These are phyloP conservation scores for Diplodia sapinea DNA, from an alignment of 2,329 filamentous ascomycete species.

Conservation along the genomic window DNA sequence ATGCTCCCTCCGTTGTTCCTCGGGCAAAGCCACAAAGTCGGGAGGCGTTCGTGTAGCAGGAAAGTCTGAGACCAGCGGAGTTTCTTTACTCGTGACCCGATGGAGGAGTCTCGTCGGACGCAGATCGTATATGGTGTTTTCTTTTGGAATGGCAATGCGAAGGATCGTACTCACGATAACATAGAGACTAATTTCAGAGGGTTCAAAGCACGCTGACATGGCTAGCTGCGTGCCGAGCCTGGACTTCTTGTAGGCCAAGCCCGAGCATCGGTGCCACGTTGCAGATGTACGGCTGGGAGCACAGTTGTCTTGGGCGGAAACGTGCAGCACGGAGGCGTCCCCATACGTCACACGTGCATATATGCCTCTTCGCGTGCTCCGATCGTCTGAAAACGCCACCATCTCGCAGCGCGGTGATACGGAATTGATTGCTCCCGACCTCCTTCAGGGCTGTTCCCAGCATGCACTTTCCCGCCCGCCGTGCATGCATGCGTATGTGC, in stretches of 20 bases:
- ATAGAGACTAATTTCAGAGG: not conserved
- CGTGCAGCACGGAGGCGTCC: not conserved
- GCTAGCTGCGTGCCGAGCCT: not conserved
- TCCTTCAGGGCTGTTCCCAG: not conserved
- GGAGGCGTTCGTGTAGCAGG: too few species aligned
- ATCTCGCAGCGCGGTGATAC: not conserved
- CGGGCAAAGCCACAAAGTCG: not conserved
- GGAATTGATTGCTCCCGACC: not conserved
- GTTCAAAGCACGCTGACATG: not conserved
- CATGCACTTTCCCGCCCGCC: conserved; percentile 8
- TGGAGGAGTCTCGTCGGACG: not conserved
- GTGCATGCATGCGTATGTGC: conserved; percentile 5
- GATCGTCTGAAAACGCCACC: not conserved
- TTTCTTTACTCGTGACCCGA: not conserved
- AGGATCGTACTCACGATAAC: not conserved
- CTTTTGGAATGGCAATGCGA: not conserved
- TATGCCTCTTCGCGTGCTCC: not conserved
- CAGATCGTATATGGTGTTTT: not conserved
- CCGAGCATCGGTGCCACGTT: conserved; percentile 5
- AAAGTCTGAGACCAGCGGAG: not conserved
- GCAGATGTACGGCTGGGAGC: not conserved
- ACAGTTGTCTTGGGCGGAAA: not conserved
- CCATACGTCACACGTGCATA: conserved; percentile 3
- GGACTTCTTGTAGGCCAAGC: not conserved
- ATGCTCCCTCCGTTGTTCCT: too few species aligned